Base-by-base conservation (phyloP, 2,329 filamentous ascomycete genomes). In the Pseudomassariella vexata region DNA sequence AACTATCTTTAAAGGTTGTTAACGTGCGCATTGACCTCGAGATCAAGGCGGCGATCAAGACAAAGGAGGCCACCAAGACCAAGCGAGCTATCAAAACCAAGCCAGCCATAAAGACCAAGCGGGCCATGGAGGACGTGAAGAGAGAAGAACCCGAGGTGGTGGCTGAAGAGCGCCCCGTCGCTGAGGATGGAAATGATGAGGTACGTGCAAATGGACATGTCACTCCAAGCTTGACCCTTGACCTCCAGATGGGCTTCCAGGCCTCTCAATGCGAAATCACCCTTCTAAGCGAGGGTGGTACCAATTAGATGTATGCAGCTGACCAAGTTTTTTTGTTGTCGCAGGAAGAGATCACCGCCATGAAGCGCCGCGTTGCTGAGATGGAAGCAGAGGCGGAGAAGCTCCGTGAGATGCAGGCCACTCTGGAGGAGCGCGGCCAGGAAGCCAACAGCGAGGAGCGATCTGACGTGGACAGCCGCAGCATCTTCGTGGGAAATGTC, bases 401-500 rank as follows among this genome's bases (percentile, higher is more conserved):
- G 62, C 73, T 92, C 33, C 77, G 85, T 45, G 85, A 90, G 61
- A 89, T 92, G 85, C 85, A 92, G 58, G 81, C 81, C 34, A 80
- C 73, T 33, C 73, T 96, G 40, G 90, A 96, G 57, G 80, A 89
- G 56, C 84, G 92, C 51, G 81, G 79, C 41, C 80, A 87, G 44
- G 85, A 85, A 48, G 71, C 92, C 40, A 25, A 18, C 17, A 78
- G 83, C 45, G 92, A 96, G 56, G 88, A 89, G 66, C 94, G 94
- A 63, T 89, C 95, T 59, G 94, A 95, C 47, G 80, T 98, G 38
- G 92, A 98, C 63, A 82, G 82, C 46, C 82, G 92, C 52, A 95
- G 88, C 64, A 88, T 98, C 61, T 98, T 98, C 58, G 92, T 98
- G 26, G 92, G 92, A 47, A 98, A 98, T 50, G 92, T 98, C 45